Percentiles rank a stretch among this genome's conserved stretches.
phyloP scores from a whole-genome alignment of 2,329 filamentous ascomycete genomes.

The Teratosphaeria pseudoeucalypti region DNA sequence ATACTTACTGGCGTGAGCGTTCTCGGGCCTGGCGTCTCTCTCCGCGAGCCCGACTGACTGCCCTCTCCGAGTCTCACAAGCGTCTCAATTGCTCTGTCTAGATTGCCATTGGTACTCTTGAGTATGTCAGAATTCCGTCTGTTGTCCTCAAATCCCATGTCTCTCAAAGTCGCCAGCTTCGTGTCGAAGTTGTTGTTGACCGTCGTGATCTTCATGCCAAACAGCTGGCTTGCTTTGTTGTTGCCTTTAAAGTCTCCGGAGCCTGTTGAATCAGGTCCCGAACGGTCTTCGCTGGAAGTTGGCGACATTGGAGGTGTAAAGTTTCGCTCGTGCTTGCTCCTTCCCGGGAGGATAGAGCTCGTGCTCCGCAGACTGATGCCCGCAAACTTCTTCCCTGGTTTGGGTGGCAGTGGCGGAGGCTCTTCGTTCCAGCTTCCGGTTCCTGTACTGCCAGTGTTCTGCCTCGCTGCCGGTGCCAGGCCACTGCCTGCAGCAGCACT shows the following conservation, averaged over 20 bases:
- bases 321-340: conserved; percentile 39
- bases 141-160: conserved; percentile 86
- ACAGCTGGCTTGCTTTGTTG: conserved; percentile 46
- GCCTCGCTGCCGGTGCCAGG: conserved; percentile 29
- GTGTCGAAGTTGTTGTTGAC: conserved; percentile 55
- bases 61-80: conserved; percentile 74
- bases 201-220: conserved; percentile 36
- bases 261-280: conserved; percentile 11
- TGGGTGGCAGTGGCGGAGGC: conserved; percentile 49
- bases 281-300: conserved; percentile 19
- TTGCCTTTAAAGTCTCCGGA: conserved; percentile 19
- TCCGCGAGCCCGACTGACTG: conserved; percentile 29
- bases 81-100: conserved; percentile 78
- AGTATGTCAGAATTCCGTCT: conserved; percentile 72
- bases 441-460: conserved; percentile 47
- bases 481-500: conserved; percentile 6
- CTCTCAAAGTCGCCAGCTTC: conserved; percentile 66
- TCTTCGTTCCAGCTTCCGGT: conserved; percentile 42
- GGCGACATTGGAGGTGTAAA: conserved; percentile 28
- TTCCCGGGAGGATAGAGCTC: conserved; percentile 57
- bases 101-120: conserved; percentile 70
- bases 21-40: conserved; percentile 22
- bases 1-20: conserved; percentile 33
- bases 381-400: conserved; percentile 47
- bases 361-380: conserved; percentile 56